Evolutionary conservation across 106 monocot genomes (phyloP), one percentile per base, ranked within the genome.

Genomic region (Apostasia ramifera): DNA sequence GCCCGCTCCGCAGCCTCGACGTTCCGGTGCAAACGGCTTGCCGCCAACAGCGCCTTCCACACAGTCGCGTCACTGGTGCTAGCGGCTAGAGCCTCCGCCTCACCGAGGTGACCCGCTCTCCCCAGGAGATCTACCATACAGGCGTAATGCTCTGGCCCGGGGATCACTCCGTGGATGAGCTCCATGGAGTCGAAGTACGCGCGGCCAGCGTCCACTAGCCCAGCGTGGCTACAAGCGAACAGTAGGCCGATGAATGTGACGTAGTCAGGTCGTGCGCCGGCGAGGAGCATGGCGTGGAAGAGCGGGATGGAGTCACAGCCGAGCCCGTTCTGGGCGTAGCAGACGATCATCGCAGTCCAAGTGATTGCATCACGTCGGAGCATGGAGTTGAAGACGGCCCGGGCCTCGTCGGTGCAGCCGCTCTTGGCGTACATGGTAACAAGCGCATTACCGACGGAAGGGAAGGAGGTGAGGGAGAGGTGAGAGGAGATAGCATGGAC

Each of bases 161-260:
- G 87, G 3, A 47, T 5, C 5, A 91, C 68, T 0, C 78, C 48
- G 61, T 91, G 67, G 15, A 49, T 63, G 8, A 1, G 11, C 48
- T 73, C 75, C 91, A 91, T 87, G 10, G 84, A 77, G 8, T 82
- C 59, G 60, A 87, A 85, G 55, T 82, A 39, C 1, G 52, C 54
- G 8, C 51, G 67, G 4, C 81, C 91, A 13, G 57, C 65, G 1
- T 80, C 79, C 26, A 78, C 74, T 54, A 87, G 40, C 7, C 91
- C 86, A 1, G 81, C 79, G 50, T 87, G 91, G 77, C 87, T 87
- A 46, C 87, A 91, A 1, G 87, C 87, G 52, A 82, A 91, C 9
- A 91, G 58, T 11, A 87, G 40, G 1, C 80, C 82, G 47, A 87
- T 80, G 73, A 87, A 87, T 0, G 87, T 85, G n/a, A 87, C 69